phyloP scores from a whole-genome alignment of 768 basidiomycete genomes.

The Zangia roseola region DNA sequence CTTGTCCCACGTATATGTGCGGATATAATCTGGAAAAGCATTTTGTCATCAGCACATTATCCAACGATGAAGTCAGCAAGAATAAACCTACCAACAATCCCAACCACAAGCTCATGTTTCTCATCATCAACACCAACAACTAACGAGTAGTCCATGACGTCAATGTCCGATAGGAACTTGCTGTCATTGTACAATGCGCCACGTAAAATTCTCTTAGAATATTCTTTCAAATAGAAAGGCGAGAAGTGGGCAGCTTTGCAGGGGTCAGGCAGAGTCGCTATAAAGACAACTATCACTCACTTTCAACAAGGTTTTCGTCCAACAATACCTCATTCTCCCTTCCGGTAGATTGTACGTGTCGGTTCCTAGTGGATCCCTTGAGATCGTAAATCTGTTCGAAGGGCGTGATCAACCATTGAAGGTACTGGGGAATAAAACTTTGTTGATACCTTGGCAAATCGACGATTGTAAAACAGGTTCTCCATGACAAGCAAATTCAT shows the following conservation, averaged over 20 bases:
- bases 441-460: conserved; percentile 74
- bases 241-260: conserved; percentile 72
- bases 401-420: conserved; percentile 1
- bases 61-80: not conserved
- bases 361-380: conserved; percentile 93
- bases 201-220: conserved; percentile 88
- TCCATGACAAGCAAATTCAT: conserved; percentile 99
- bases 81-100: conserved; percentile 82
- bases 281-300: conserved; percentile 42
- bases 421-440: not conserved
- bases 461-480: conserved; percentile 90
- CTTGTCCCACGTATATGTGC: conserved; percentile 98
- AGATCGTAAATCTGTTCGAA: conserved; percentile 86
- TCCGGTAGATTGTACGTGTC: conserved; percentile 88
- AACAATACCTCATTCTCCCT: conserved; percentile 90
- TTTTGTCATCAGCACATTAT: conserved; percentile 4
- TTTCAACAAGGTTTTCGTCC: conserved; percentile 94
- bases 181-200: conserved; percentile 94
- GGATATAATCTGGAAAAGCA: conserved; percentile 72
- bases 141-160: conserved; percentile 97
- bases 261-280: conserved; percentile 3
- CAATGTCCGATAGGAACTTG: conserved; percentile 89
- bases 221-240: conserved; percentile 95
- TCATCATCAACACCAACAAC: conserved; percentile 92
- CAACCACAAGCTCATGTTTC: conserved; percentile 89